Evolutionary conservation across 768 basidiomycete species (phyloP), one percentile per base, ranked within the genome.

Genomic region (Suillus paluster): DNA sequence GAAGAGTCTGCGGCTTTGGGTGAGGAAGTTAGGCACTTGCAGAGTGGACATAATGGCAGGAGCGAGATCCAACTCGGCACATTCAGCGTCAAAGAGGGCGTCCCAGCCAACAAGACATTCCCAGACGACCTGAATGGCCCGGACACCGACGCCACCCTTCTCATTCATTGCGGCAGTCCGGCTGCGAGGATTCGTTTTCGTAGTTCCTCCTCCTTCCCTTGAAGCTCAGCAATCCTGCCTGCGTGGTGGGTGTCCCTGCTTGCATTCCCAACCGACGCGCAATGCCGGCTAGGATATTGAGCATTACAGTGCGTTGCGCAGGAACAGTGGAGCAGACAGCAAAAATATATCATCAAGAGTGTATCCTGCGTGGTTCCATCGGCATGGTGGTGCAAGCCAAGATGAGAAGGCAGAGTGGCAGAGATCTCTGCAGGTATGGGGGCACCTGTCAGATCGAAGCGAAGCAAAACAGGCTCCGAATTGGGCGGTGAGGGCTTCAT

Each of bases 311-410:
- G 38, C 95, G 82, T 70, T 98, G 95, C 6, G 91, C 89, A 14
- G 88, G 86, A 0, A 95, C 90, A 3, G 88, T 94, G 1, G 93
- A 95, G 42, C 92, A 4, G 88, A 86, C 10, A 96, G 81, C 44
- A 91, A 77, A 49, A 96, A 88, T 4, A 97, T 80, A 63, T 97
- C 95, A 48, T 93, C 88, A 2, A 97, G 78, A 0, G 93, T 95
- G 75, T 97, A 97, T 0, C 95, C 95, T 0, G 95, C 95, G 60
- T 83, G 86, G 36, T 76, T 6, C 81, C 80, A 59, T 92, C 88
- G 0, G 94, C 89, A 70, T 97, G 95, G 70, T 97, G 95, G 74
- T 98, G 95, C 4, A 97, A 79, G 5, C 95, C 95, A 7, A 94
- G 82, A 75, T 95, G 89, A 0, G 92, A 89, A 2, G 94, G 95